A percentile compares a stretch with the other conserved stretches of the same genome.
Evolutionary conservation across 768 basidiomycete genomes (phyloP).

Genomic region (Pisolithus sp.): DNA sequence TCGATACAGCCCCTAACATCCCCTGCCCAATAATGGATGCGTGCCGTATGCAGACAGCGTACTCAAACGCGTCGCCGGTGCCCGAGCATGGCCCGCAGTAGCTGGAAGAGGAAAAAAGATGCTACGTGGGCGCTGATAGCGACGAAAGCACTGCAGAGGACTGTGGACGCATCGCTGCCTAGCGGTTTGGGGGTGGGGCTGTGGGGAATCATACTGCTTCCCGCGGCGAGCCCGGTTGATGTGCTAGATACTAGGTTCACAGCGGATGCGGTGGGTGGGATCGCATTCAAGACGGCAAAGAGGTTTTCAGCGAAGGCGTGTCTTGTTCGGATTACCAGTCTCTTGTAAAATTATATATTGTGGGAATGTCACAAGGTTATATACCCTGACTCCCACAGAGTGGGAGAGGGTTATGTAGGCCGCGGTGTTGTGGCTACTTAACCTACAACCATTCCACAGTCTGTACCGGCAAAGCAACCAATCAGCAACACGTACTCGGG

Average conservation of each 20-base stretch:
- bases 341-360: too few species aligned
- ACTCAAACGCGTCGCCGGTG: neutral
- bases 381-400: too few species aligned
- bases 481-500: constrained; percentile 4
- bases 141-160: neutral
- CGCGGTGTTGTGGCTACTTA: too few species aligned
- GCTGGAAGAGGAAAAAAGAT: neutral
- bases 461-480: neutral
- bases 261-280: constrained; percentile 33
- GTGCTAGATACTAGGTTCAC: neutral
- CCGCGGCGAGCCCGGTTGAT: too few species aligned
- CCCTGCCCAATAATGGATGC: constrained; percentile 75
- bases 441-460: too few species aligned
- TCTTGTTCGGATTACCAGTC: too few species aligned
- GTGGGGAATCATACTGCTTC: too few species aligned
- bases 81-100: neutral
- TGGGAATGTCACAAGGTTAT: too few species aligned
- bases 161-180: neutral
- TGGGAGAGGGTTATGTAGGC: too few species aligned
- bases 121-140: neutral
- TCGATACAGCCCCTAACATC: constrained; percentile 80
- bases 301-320: constrained; percentile 83
- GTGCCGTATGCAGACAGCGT: constrained; percentile 31
- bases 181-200: neutral
- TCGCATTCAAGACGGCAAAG: constrained; percentile 59